These are phyloP conservation scores for Protomyces macrosporus DNA, from an alignment of 1,139 yeast species.

Conservation along the genomic window DNA sequence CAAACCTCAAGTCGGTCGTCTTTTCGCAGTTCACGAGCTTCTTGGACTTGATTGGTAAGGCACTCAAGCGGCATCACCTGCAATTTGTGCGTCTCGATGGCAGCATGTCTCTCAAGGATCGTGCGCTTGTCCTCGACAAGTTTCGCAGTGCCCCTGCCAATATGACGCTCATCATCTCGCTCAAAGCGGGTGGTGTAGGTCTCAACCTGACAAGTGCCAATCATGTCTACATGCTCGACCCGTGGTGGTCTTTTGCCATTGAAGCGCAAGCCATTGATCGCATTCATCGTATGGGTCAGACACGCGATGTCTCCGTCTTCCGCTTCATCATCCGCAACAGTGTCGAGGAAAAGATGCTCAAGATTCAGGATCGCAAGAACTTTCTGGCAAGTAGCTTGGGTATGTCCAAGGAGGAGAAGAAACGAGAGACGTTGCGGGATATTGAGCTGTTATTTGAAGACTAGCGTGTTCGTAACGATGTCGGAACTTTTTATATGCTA, in stretches of 20 bases:
- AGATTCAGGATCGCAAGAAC: slow-evolving; percentile 78
- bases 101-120: slow-evolving; percentile 58
- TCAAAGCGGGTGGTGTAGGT: slow-evolving; percentile 96
- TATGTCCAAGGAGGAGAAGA: slow-evolving; percentile 67
- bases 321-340: slow-evolving; percentile 77
- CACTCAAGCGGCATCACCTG: slow-evolving; percentile 48
- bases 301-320: slow-evolving; percentile 59
- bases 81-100: slow-evolving; percentile 72
- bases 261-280: slow-evolving; percentile 96
- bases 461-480: not conserved
- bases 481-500: not conserved
- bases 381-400: slow-evolving; percentile 82
- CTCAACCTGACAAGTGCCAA: slow-evolving; percentile 82
- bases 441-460: slow-evolving; percentile 66
- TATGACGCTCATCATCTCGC: slow-evolving; percentile 61
- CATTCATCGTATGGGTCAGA: slow-evolving; percentile 86
- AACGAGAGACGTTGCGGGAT: slow-evolving; percentile 72
- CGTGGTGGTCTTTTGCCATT: slow-evolving; percentile 96
- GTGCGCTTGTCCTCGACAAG: slow-evolving; percentile 55
- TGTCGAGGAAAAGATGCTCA: slow-evolving; percentile 86
- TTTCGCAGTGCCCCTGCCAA: slow-evolving; percentile 46
- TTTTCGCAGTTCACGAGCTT: slow-evolving; percentile 88
- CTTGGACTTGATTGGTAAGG: slow-evolving; percentile 66
- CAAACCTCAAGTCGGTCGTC: slow-evolving; percentile 72
- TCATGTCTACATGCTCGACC: slow-evolving; percentile 88